Conservation (phyloP, 768 basidiomycete species). For the Lactifluus pinguis region DNA sequence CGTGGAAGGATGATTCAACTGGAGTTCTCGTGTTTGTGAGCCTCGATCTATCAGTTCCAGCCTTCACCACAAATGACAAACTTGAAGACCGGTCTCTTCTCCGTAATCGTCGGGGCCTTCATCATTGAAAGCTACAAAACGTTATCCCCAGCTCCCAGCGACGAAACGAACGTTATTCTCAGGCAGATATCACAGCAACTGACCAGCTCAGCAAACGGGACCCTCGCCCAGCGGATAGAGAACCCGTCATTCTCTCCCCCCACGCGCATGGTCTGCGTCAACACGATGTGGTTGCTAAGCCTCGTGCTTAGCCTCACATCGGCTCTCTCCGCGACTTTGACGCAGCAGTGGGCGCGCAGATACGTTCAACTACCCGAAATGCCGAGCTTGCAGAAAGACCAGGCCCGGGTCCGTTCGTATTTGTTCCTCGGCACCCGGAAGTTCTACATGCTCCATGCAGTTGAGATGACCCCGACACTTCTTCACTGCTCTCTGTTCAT, state of each 20-base stretch:
- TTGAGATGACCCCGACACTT: slow-evolving; percentile 37
- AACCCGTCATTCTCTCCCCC: background rate
- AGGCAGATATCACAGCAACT: no score
- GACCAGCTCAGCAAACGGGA: background rate
- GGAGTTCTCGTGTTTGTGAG: no score
- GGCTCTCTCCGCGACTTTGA: slow-evolving; percentile 5
- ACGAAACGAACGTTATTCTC: no score
- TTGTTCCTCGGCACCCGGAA: slow-evolving; percentile 33
- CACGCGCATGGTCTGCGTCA: slow-evolving; percentile 5
- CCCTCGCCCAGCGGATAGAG: background rate
- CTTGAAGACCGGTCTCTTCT: no score
- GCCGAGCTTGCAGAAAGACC: slow-evolving; percentile 25
- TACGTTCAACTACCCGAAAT: slow-evolving; percentile 20
- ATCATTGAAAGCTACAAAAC: no score
- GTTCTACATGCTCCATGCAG: slow-evolving; percentile 32
- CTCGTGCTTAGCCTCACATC: slow-evolving; percentile 13
- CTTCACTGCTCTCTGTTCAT: slow-evolving; percentile 42
- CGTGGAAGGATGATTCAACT: no score
- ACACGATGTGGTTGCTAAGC: slow-evolving; percentile 15
- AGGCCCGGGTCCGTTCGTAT: slow-evolving; percentile 29
- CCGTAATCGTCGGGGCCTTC: no score
- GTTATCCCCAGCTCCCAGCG: no score
- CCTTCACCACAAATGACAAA: no score
- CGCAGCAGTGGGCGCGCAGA: slow-evolving; percentile 16
- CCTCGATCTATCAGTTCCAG: no score